Percentiles rank a stretch among this genome's conserved stretches.
Evolutionary conservation across 352 stramenopile genomes (phyloP).

Genomic region (Phytophthora ramorum): DNA sequence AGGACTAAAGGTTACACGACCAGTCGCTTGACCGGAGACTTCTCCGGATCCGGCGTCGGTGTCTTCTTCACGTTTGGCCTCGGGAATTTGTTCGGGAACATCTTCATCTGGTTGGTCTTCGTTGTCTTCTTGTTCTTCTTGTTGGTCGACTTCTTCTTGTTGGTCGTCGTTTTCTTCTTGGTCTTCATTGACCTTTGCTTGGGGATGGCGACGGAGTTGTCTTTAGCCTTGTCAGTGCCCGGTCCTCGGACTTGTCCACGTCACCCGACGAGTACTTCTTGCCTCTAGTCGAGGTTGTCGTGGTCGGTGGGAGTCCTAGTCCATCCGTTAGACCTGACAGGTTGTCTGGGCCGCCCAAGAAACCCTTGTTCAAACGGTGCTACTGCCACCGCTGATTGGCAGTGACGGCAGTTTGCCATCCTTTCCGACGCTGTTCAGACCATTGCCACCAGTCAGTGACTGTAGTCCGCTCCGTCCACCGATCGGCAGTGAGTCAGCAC

Average conservation of each 20-base stretch:
- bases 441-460: too few relatives aligned
- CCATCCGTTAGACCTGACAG: not conserved
- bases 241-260: not conserved
- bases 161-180: too few relatives aligned
- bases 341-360: not conserved
- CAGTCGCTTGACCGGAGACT: not conserved
- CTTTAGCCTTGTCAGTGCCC: not conserved
- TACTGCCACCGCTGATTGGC: not conserved
- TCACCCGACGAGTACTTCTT: not conserved
- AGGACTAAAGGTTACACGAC: not conserved
- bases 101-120: not conserved
- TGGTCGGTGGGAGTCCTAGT: not conserved
- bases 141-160: not conserved
- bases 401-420: too few relatives aligned
- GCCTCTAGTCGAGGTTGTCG: not conserved
- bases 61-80: slow-evolving; percentile 3
- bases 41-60: not conserved
- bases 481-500: slow-evolving; percentile 1
- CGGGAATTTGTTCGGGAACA: not conserved
- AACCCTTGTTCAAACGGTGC: not conserved
- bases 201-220: not conserved
- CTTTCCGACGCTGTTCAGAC: not conserved
- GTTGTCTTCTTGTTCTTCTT: too few relatives aligned
- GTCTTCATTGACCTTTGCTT: too few relatives aligned
- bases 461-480: not conserved